Evolutionary conservation across 331 rosid genomes (phyloP).

Genomic region (Quercus lobata): DNA sequence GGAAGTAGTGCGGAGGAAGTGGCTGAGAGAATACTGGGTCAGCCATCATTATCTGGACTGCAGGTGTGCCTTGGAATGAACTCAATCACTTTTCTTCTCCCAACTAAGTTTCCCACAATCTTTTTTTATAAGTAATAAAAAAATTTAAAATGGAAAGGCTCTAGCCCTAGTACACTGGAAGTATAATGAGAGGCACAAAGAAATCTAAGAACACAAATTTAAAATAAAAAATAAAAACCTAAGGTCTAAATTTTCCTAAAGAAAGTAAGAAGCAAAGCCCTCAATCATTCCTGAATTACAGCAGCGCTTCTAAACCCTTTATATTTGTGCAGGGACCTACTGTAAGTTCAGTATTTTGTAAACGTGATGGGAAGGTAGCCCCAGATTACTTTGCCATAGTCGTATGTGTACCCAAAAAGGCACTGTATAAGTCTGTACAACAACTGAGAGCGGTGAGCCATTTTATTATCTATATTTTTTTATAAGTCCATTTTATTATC

Average conservation of each 20-base stretch:
- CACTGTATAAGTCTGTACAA: constrained; percentile 71
- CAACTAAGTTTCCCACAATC: background rate
- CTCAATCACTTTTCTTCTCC: background rate
- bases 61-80: constrained; percentile 57
- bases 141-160: too few species aligned
- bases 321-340: constrained; percentile 74
- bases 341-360: constrained; percentile 76
- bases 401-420: constrained; percentile 81
- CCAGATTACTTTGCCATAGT: constrained; percentile 80
- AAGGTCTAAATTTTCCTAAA: too few species aligned
- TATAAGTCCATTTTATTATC: too few species aligned
- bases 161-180: too few species aligned
- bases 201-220: too few species aligned
- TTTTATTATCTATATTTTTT: too few species aligned
- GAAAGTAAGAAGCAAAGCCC: too few species aligned
- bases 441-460: constrained; percentile 84
- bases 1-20: constrained; percentile 83
- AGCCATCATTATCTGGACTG: constrained; percentile 74
- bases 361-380: constrained; percentile 53
- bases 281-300: background rate
- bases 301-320: constrained; percentile 7
- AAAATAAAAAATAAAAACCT: background rate
- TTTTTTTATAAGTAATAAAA: too few species aligned
- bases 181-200: too few species aligned
- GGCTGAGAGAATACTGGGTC: constrained; percentile 85